Conservation (phyloP, 306 rosid genomes). For the Quercus mongolica region DNA sequence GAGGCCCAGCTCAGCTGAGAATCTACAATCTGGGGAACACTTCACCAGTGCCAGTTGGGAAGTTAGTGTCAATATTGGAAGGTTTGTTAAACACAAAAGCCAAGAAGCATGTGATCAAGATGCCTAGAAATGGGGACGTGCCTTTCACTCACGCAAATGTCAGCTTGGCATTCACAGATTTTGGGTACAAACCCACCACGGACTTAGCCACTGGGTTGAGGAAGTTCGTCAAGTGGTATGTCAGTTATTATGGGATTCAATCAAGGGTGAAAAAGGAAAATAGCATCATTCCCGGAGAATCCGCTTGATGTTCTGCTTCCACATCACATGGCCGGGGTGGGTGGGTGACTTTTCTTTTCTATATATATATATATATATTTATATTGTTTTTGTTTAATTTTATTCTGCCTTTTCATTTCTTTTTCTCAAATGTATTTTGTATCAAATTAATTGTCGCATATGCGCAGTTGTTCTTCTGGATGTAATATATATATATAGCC, state of each 20-base stretch:
- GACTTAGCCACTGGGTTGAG: slow-evolving; percentile 49
- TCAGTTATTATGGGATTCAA: slow-evolving; percentile 49
- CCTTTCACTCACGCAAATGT: slow-evolving; percentile 60
- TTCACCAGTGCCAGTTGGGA: slow-evolving; percentile 56
- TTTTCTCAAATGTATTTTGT: neutral
- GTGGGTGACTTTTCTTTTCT: neutral
- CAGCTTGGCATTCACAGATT: slow-evolving; percentile 40
- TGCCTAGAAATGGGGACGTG: slow-evolving; percentile 62
- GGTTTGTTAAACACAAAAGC: slow-evolving; percentile 31
- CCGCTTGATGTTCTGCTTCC: slow-evolving; percentile 32
- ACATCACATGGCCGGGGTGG: slow-evolving; percentile 25
- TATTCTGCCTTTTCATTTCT: neutral
- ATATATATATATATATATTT: too few species aligned
- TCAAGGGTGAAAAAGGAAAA: slow-evolving; percentile 41
- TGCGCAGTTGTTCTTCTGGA: neutral
- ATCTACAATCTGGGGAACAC: slow-evolving; percentile 53
- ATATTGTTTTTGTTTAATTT: neutral
- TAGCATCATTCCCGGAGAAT: slow-evolving; percentile 25
- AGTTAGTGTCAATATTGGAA: slow-evolving; percentile 40
- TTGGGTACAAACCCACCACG: slow-evolving; percentile 51
- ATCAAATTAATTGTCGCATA: slow-evolving; percentile 5
- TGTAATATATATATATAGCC: slow-evolving; percentile 27
- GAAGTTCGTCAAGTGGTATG: slow-evolving; percentile 61
- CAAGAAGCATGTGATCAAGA: slow-evolving; percentile 43
- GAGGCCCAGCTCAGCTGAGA: slow-evolving; percentile 40